Evolutionary conservation across 2,329 filamentous ascomycete genomes (phyloP).

Genomic region (Colletotrichum aenigma): DNA sequence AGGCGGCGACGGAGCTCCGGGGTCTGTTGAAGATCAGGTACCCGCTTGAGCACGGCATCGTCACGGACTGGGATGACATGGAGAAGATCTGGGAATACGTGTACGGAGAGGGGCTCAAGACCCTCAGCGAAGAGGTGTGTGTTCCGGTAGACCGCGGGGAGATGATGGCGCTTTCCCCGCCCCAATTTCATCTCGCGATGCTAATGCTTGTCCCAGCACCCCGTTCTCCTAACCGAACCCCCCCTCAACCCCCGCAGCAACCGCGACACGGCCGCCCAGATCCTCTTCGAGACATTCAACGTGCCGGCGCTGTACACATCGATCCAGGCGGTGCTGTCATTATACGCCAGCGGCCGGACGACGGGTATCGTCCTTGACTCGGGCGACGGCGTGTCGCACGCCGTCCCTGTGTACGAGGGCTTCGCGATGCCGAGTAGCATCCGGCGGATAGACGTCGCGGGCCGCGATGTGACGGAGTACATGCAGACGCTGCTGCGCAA

Average conservation of each 20-base stretch:
- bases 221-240: constrained; percentile 93
- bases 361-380: constrained; percentile 96
- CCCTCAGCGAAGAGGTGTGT: constrained; percentile 88
- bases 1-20: constrained; percentile 84
- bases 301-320: constrained; percentile 96
- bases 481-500: constrained; percentile 90
- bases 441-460: constrained; percentile 92
- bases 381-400: constrained; percentile 95
- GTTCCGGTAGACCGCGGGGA: neutral
- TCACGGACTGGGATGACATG: constrained; percentile 99
- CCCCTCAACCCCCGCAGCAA: constrained; percentile 95
- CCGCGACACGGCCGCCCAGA: constrained; percentile 94
- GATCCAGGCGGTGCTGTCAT: constrained; percentile 93
- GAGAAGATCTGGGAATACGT: constrained; percentile 99
- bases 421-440: constrained; percentile 97
- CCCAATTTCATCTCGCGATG: neutral
- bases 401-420: constrained; percentile 96
- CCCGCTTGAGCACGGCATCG: constrained; percentile 95
- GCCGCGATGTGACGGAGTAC: constrained; percentile 94
- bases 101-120: constrained; percentile 94
- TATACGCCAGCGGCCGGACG: constrained; percentile 95
- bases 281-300: constrained; percentile 98
- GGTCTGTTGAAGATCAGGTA: constrained; percentile 95
- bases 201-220: constrained; percentile 64
- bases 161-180: neutral